Evolutionary conservation across 345 rosid genomes (phyloP), one percentile per base, ranked within the genome.

Genomic region (Pugionium dolabratum): DNA sequence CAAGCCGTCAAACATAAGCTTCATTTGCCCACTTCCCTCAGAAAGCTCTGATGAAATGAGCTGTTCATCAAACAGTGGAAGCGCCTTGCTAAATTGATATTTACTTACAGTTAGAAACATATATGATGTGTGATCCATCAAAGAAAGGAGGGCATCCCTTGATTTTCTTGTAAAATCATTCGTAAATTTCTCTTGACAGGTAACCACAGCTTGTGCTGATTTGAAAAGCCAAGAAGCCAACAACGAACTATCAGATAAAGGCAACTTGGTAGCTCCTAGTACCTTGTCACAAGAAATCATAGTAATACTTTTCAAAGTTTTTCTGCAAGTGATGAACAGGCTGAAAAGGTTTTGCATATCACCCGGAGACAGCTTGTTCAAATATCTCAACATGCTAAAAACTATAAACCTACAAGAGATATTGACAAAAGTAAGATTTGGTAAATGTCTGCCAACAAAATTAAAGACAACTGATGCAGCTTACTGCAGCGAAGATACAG

Each of bases 61-160:
- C 62, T 79, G 73, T 51, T 52, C 75, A 67, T 69, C 61, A 65
- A 37, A 4, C 41, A 66, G 60, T 9, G 58, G 42, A 46, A 80
- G 40, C 54, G 71, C 81, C 73, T 47, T 47, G 74, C 70, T 61
- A 42, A 76, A 77, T 3, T 76, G 78, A 81, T 76, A 67, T 54
- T 82, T 80, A 69, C 86, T 79, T 61, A 82, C 36, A 44, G 78
- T 79, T 67, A 83, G 65, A 72, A 84, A 79, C 52, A 81, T 62
- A 61, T 84, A 78, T 18, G 90, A 88, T 6, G 99, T 88, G 80
- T 83, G 89, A 78, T 94, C 99, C 89, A 81, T 79, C 79, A 88
- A 76, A 45, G 89, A 82, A 68, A 83, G 70, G 10, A 79, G 54
- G 53, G 62, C 56, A 64, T 71, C 79, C 63, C 75, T 55, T 56